Base-by-base conservation (phyloP, 306 rosid species). In the Dryas alaskensis region DNA sequence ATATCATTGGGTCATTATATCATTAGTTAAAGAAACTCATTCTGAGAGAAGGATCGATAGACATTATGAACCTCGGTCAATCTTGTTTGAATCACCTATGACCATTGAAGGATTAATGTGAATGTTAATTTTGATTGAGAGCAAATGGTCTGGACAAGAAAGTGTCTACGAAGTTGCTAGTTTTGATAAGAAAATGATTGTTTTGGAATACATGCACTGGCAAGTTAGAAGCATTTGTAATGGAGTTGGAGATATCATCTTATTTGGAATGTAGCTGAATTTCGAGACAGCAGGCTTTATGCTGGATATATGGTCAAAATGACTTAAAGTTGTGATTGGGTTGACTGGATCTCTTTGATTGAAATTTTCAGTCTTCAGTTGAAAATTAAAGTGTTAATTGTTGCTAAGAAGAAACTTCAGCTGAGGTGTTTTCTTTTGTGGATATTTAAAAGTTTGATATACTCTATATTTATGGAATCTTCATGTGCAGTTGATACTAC, bases 21-120 rank as follows among this genome's bases (percentile, higher is more conserved):
- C 44, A 60, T 67, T 49, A 52, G 31, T 19, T 48, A 39, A 31
- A 48, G 4, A 40, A 10, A 48, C 57, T 16, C 44, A 12, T 67
- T 66, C 57, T 27, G 47, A 51, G 31, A 31, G 73, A 68, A 50
- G 22, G 22, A 22, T 22, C 22, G 12, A 42, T 43, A 52, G 44
- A 70, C 0, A 53, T 22, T 69, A n/a, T 16, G 39, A 70, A 4
- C 45, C 40, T 69, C 8, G 25, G 40, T 58, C 12, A 22, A 7
- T 71, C 55, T 57, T 58, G 64, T 45, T 25, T 27, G 45, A 48
- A 67, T 50, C 49, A 49, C 13, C 40, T 48, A 48, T 10, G 70
- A 3, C 10, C 37, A 25, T 12, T 45, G 10, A 19, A 65, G 52
- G 68, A 44, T 43, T 44, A 67, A 46, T 67, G 44, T 11, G 6